Conservation (phyloP, 163 green algal genomes). For the Scenedesmus sp. region DNA sequence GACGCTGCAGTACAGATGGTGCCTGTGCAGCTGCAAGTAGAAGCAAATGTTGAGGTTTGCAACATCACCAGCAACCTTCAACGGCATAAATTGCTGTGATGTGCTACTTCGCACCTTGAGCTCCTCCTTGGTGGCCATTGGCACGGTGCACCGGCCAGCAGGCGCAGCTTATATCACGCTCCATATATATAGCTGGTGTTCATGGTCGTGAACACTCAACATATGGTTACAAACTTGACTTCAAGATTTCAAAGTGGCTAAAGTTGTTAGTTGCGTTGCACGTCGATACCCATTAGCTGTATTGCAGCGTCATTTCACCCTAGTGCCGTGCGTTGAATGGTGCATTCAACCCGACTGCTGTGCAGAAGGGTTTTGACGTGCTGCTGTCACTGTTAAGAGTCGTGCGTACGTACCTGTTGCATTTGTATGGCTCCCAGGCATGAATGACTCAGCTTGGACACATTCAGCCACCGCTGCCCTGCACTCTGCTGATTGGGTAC, state of each 20-base stretch:
- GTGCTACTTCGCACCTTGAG: constrained; percentile 22
- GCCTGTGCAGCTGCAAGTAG: constrained; percentile 7
- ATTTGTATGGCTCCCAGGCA: background rate
- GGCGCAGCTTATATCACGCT: background rate
- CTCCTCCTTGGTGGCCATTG: constrained; percentile 14
- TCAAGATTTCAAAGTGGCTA: background rate
- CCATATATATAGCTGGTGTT: background rate
- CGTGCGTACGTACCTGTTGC: background rate
- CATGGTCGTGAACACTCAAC: background rate
- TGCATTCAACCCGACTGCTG: background rate
- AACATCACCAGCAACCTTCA: background rate
- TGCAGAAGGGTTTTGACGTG: background rate
- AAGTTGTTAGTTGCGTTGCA: background rate
- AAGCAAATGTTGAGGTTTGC: background rate
- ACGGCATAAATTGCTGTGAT: background rate
- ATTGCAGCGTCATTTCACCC: background rate
- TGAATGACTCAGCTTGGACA: background rate
- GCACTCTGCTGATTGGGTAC: background rate
- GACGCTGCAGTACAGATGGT: constrained; percentile 31
- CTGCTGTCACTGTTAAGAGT: background rate
- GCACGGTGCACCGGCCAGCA: background rate
- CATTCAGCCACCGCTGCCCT: background rate
- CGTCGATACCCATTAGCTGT: background rate
- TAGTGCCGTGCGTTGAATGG: background rate
- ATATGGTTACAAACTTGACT: background rate